A percentile compares a stretch with the other conserved stretches of the same genome.
phyloP scores from a whole-genome alignment of 345 rosid species.

The Heritiera fomes region DNA sequence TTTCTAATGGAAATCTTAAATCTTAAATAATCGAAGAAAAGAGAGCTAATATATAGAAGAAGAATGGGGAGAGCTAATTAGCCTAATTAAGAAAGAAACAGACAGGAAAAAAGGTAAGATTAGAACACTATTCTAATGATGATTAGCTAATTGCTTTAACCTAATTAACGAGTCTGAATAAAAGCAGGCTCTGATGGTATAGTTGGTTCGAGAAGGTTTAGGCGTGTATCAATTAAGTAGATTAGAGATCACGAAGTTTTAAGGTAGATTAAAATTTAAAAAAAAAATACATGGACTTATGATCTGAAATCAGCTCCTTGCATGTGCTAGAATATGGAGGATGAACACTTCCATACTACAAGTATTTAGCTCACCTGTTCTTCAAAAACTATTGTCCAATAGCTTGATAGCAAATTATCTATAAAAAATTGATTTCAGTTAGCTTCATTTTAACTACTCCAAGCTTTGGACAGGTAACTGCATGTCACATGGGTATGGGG shows the following conservation, averaged over 20 bases:
- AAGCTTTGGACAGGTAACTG: constrained; percentile 15
- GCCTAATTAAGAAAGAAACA: no score
- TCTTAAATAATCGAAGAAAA: no score
- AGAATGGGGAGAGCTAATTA: no score
- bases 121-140: neutral
- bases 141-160: no score
- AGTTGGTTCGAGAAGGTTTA: no score
- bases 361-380: neutral
- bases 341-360: neutral
- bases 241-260: no score
- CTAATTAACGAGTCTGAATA: no score
- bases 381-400: no score
- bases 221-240: no score
- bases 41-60: no score
- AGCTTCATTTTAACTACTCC: neutral
- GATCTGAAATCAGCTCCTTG: neutral
- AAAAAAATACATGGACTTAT: neutral
- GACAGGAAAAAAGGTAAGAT: neutral
- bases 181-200: neutral
- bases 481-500: constrained; percentile 10
- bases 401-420: neutral
- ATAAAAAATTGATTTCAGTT: neutral
- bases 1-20: no score
- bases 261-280: no score
- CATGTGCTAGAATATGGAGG: neutral